Base-by-base conservation (phyloP, 2,329 filamentous ascomycete species). In the Aureobasidium lini region DNA sequence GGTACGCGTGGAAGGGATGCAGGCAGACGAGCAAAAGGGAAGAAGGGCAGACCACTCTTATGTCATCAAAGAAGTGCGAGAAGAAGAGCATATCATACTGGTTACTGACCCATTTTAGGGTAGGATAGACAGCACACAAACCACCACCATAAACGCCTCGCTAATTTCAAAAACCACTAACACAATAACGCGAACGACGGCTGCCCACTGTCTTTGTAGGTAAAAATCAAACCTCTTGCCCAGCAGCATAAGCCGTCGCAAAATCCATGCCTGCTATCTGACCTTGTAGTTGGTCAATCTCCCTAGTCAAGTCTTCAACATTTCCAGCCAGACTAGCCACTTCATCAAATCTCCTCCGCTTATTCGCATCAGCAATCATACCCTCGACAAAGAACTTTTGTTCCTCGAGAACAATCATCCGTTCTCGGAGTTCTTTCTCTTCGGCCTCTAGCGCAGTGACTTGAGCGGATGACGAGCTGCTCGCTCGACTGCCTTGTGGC, bases 301-400 rank as follows among this genome's bases (percentile, higher is more conserved):
- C 92, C 37, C 76, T 78, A 43, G 87, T 88, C 60, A 96, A 73
- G 73, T 96, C 92, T 60, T 94, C 89, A 31, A 90, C 75, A 66
- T 96, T 96, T 60, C 86, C 81, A 4, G 85, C 85, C 60, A 96
- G 75, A 10, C 89, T 89, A 59, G 84, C 83, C 2, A 95, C 89
- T 72, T 96, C 92, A 67, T 96, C 92, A 65, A 95, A 95, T 61
- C 89, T 85, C 31, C 89, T 79, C 10, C 88, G 83, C 43, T 85
- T 86, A 49, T 86, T 87, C 0, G 91, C 90, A 62, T 86, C 84
- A 7, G 83, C 83, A 46, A 95, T 84, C 90, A 95, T 95, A 66
- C 89, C 85, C 39, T 86, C 84, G 0, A 96, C 90, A 74, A 96
- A 84, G 73, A 95, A 95, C 64, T 86, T 87, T 71, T 96, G 92